phyloP scores from a whole-genome alignment of 305 asterid genomes.

The Fraxinus albicans region DNA sequence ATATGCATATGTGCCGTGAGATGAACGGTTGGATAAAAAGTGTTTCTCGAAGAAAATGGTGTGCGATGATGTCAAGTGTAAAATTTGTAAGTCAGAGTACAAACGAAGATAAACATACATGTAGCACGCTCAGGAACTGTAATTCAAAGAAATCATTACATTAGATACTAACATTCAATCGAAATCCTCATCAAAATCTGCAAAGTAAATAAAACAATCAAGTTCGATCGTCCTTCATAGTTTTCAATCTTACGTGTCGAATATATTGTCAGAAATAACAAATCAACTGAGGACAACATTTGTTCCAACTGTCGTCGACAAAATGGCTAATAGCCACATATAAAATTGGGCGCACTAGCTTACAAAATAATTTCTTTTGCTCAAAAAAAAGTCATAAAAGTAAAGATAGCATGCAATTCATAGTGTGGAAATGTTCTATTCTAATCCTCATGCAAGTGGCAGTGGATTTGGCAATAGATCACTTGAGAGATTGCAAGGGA shows the following conservation, averaged over 20 bases:
- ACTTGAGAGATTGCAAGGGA: not conserved
- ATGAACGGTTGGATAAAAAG: no score
- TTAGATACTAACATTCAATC: not conserved
- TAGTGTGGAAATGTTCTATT: not conserved
- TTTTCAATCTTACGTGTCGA: no score
- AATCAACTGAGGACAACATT: not conserved
- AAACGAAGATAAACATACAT: no score
- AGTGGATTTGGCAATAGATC: not conserved
- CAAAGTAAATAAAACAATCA: not conserved
- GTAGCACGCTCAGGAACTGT: no score
- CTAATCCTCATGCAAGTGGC: not conserved
- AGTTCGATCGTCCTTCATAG: not conserved
- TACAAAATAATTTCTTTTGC: not conserved
- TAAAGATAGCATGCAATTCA: not conserved
- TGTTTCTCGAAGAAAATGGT: no score
- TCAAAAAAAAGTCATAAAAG: not conserved
- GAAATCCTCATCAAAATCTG: not conserved
- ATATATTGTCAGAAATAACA: no score
- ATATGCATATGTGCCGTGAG: no score
- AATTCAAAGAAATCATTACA: not conserved
- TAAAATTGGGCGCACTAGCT: not conserved
- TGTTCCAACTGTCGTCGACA: not conserved
- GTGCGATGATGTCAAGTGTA: no score
- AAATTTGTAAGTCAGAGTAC: no score
- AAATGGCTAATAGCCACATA: not conserved